Conservation (phyloP, 371 early-diverging fungal species). For the Blastocladiella emersonii region DNA sequence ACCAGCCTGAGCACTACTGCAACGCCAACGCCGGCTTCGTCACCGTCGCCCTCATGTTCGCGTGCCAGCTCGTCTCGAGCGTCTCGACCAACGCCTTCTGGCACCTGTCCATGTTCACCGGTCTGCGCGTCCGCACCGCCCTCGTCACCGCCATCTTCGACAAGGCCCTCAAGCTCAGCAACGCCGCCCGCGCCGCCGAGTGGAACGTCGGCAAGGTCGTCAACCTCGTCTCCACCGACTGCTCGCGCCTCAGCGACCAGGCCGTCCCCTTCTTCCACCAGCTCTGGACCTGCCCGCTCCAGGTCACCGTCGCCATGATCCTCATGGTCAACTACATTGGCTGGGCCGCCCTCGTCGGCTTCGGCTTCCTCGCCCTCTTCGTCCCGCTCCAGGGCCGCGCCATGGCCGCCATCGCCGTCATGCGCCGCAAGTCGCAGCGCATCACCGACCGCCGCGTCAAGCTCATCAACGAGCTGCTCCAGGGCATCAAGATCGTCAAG, state of each 20-base stretch:
- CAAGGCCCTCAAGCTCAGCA: slow-evolving; percentile 68
- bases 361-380: slow-evolving; percentile 11
- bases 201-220: slow-evolving; percentile 43
- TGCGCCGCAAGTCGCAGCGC: neutral
- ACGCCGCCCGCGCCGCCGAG: slow-evolving; percentile 51
- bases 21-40: neutral
- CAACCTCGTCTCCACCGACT: neutral
- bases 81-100: neutral
- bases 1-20: too few species aligned
- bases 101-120: neutral
- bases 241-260: neutral
- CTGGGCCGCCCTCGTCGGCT: slow-evolving; percentile 44
- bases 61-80: slow-evolving; percentile 24
- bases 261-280: neutral
- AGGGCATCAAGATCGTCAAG: slow-evolving; percentile 73
- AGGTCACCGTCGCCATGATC: neutral
- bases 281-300: neutral
- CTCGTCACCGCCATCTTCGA: slow-evolving; percentile 74
- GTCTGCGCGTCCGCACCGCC: slow-evolving; percentile 43
- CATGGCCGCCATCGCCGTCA: neutral
- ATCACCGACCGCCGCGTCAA: slow-evolving; percentile 61
- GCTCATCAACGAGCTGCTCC: slow-evolving; percentile 1
- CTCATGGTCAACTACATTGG: slow-evolving; percentile 43
- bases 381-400: neutral
- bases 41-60: neutral